phyloP scores from a whole-genome alignment of 192 early-diverging fungal genomes.

The Entomortierella beljakovae region DNA sequence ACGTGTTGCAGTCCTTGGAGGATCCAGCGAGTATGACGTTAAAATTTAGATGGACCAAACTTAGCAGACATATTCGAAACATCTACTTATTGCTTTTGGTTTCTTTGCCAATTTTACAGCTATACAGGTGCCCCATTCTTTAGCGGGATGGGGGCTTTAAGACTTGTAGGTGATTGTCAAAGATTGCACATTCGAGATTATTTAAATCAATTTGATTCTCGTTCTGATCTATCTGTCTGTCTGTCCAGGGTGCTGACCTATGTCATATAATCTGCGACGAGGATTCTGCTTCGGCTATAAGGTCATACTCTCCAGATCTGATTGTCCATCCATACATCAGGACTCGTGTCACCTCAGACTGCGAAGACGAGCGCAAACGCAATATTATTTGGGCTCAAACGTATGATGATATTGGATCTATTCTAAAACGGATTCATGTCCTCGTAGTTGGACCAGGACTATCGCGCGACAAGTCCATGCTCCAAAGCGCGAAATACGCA shows the following conservation, averaged over 20 bases:
- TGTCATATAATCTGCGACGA: slow-evolving; percentile 89
- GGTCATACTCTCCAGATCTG: slow-evolving; percentile 70
- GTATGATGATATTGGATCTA: slow-evolving; percentile 27
- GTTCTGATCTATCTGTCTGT: too few species aligned
- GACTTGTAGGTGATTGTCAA: slow-evolving; percentile 62
- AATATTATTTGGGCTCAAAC: slow-evolving; percentile 20
- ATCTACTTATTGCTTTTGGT: background rate
- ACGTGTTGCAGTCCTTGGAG: slow-evolving; percentile 79
- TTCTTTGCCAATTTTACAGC: slow-evolving; percentile 29
- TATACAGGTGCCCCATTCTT: slow-evolving; percentile 97
- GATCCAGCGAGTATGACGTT: slow-evolving; percentile 81
- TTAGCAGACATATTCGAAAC: too few species aligned
- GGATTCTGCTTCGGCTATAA: slow-evolving; percentile 81
- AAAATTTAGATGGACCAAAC: background rate
- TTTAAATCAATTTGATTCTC: background rate
- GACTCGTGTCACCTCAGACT: slow-evolving; percentile 18
- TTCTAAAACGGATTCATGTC: slow-evolving; percentile 83
- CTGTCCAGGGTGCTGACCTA: slow-evolving; percentile 82
- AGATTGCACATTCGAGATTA: background rate
- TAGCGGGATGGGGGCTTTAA: slow-evolving; percentile 76
- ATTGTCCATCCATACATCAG: slow-evolving; percentile 93
- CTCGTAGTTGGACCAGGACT: slow-evolving; percentile 94
- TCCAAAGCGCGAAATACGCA: slow-evolving; percentile 70
- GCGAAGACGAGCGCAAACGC: slow-evolving; percentile 9
- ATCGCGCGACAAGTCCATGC: slow-evolving; percentile 79